A percentile compares a stretch with the other conserved stretches of the same genome.
phyloP scores from a whole-genome alignment of 768 basidiomycete genomes.

The Lentinula lateritia region DNA sequence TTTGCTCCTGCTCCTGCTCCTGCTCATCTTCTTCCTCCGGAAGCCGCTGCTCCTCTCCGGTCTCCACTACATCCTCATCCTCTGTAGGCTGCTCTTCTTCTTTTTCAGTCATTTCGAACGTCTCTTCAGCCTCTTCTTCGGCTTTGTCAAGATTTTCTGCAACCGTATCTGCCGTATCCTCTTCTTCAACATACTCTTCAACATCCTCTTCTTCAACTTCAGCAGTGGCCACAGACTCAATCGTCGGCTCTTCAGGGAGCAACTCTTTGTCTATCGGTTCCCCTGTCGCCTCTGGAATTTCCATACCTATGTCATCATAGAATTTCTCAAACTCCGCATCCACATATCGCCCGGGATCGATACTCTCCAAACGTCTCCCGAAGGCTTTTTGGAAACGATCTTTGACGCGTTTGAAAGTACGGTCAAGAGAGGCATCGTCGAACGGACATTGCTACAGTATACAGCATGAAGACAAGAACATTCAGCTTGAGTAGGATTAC shows the following conservation, averaged over 20 bases:
- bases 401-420: constrained; percentile 52
- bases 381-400: constrained; percentile 38
- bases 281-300: constrained; percentile 16
- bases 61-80: background rate
- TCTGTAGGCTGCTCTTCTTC: background rate
- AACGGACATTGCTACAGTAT: constrained; percentile 51
- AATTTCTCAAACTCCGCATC: constrained; percentile 35
- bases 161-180: background rate
- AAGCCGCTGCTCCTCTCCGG: background rate
- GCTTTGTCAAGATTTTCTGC: background rate
- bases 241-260: constrained; percentile 23
- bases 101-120: background rate
- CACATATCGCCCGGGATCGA: constrained; percentile 27
- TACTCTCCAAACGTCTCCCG: constrained; percentile 31
- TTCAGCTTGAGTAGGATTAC: background rate
- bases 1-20: background rate
- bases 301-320: constrained; percentile 37
- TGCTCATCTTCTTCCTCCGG: background rate
- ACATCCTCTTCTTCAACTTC: background rate
- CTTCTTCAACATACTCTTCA: background rate
- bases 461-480: background rate
- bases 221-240: constrained; percentile 4
- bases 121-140: background rate
- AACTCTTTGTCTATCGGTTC: constrained; percentile 15
- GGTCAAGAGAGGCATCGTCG: constrained; percentile 45